phyloP scores from a whole-genome alignment of 768 basidiomycete species.

The Scleroderma bovista region DNA sequence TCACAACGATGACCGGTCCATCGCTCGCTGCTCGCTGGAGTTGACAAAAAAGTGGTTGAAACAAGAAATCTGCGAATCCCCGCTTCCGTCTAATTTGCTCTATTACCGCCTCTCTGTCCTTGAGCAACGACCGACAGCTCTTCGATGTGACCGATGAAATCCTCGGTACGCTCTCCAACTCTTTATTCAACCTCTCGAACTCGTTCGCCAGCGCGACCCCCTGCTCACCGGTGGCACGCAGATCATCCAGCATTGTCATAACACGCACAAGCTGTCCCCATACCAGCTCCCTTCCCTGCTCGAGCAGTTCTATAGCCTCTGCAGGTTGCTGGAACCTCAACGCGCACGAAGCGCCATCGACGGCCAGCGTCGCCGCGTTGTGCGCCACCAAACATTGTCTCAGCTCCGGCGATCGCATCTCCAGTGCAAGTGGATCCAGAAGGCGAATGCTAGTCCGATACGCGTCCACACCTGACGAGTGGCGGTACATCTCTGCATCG shows the following conservation, averaged over 20 bases:
- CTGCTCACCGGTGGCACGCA: conserved; percentile 16
- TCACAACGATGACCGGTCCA: conserved; percentile 35
- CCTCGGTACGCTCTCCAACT: conserved; percentile 9
- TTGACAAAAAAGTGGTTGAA: conserved; percentile 13
- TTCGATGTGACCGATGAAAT: conserved; percentile 9
- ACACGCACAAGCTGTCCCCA: conserved; percentile 30
- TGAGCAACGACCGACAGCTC: conserved; percentile 16
- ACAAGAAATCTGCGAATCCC: conserved; percentile 30
- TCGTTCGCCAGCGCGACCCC: conserved; percentile 14
- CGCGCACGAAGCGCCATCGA: conserved; percentile 23
- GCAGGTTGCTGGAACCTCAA: conserved; percentile 16
- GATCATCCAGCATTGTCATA: conserved; percentile 20
- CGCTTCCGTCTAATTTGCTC: conserved; percentile 27
- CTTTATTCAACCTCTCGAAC: conserved; percentile 16
- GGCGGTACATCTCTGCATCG: conserved; percentile 16
- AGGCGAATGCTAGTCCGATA: conserved; percentile 24
- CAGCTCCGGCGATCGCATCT: conserved; percentile 13
- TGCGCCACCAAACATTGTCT: conserved; percentile 11
- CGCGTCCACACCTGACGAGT: conserved; percentile 24
- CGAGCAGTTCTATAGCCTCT: conserved; percentile 27
- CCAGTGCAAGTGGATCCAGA: conserved; percentile 14
- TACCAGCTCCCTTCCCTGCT: conserved; percentile 27
- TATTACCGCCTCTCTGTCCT: conserved; percentile 20
- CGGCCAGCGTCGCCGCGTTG: conserved; percentile 15
- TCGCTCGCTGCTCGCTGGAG: conserved; percentile 22